Conservation (phyloP, 257 asterid genomes). For the Solanum medicagineum region DNA sequence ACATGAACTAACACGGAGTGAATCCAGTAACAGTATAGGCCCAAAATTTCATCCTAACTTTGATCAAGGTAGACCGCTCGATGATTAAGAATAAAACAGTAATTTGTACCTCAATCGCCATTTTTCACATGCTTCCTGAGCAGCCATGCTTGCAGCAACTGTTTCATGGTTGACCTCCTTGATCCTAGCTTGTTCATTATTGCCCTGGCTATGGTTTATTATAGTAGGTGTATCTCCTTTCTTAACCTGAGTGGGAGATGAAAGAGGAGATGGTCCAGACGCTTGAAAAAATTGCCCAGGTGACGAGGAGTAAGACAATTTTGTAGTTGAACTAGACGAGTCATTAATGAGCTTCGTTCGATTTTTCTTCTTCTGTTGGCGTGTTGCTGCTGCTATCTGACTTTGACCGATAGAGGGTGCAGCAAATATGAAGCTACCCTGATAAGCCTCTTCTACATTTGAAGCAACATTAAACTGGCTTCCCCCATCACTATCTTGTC, state of each 20-base stretch:
- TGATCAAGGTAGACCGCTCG: neutral
- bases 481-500: constrained; percentile 48
- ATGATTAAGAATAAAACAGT: neutral
- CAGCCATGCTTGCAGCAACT: constrained; percentile 43
- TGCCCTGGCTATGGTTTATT: constrained; percentile 22
- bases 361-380: constrained; percentile 50
- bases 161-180: constrained; percentile 26
- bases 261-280: constrained; percentile 32
- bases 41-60: neutral
- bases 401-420: constrained; percentile 50
- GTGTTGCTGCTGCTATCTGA: constrained; percentile 36
- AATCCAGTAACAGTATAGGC: neutral
- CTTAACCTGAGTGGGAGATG: constrained; percentile 30
- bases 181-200: constrained; percentile 29
- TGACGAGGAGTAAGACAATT: constrained; percentile 31
- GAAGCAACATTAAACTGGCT: constrained; percentile 27
- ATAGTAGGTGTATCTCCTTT: constrained; percentile 24
- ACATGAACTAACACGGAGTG: neutral
- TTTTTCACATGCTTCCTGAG: constrained; percentile 90
- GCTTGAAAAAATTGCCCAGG: constrained; percentile 31
- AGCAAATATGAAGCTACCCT: constrained; percentile 47
- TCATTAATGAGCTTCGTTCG: constrained; percentile 30
- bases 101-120: constrained; percentile 73
- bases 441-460: constrained; percentile 28
- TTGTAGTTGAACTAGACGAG: constrained; percentile 24